These are phyloP conservation scores for Pneumocystis murina DNA, from an alignment of 1,139 yeast species.

Conservation along the genomic window DNA sequence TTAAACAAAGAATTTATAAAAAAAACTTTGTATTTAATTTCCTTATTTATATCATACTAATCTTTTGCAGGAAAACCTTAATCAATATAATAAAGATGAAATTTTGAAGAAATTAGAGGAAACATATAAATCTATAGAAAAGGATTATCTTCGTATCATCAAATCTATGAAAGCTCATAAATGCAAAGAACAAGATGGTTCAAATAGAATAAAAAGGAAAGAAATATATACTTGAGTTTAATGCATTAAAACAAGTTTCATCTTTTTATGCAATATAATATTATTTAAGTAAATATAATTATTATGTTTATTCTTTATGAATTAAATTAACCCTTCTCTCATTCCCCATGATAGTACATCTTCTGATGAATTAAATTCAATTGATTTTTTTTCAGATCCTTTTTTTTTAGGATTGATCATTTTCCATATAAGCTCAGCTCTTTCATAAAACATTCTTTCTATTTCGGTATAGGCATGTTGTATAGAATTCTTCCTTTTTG, in stretches of 20 bases:
- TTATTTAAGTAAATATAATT: neutral
- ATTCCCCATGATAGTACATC: neutral
- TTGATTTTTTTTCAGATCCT: neutral
- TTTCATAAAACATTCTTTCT: slow-evolving; percentile 4
- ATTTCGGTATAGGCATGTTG: slow-evolving; percentile 4
- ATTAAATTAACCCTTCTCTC: neutral
- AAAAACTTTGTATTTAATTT: slow-evolving; percentile 36
- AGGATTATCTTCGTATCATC: slow-evolving; percentile 50
- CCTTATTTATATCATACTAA: neutral
- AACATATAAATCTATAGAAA: slow-evolving; percentile 53
- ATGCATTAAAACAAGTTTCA: neutral
- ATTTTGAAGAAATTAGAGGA: slow-evolving; percentile 57
- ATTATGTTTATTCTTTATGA: neutral
- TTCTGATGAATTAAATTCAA: neutral
- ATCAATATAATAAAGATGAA: slow-evolving; percentile 46
- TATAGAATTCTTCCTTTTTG: slow-evolving; percentile 1
- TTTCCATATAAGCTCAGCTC: slow-evolving; percentile 2
- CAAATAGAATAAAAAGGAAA: neutral
- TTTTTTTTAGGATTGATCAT: slow-evolving; percentile 9
- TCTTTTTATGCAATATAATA: neutral
- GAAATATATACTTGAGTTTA: neutral
- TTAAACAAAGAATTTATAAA: slow-evolving; percentile 57
- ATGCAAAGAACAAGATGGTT: slow-evolving; percentile 12
- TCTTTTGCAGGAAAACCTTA: slow-evolving; percentile 44
- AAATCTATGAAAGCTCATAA: slow-evolving; percentile 22